Conservation (phyloP, 768 basidiomycete genomes). For the Kwoniella sp. region DNA sequence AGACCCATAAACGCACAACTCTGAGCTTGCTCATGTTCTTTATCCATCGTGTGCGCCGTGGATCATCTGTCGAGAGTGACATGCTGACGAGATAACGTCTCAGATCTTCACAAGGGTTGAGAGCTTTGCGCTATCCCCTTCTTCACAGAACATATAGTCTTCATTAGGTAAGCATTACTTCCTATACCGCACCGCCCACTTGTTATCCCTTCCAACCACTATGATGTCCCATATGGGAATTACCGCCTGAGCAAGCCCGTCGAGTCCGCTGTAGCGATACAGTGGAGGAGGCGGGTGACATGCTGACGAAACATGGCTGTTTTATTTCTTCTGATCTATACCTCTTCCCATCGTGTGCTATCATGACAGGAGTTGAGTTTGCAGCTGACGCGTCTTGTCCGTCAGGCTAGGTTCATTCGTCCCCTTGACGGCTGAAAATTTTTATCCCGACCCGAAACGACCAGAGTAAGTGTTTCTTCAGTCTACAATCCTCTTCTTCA, state of each 20-base stretch:
- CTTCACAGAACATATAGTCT: not conserved
- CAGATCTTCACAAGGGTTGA: slow-evolving; percentile 14
- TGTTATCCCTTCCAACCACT: slow-evolving; percentile 1
- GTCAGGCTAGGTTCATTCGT: no score
- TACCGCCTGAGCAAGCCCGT: slow-evolving; percentile 44
- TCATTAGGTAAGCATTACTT: slow-evolving; percentile 7
- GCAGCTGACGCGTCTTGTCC: no score
- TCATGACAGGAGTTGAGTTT: no score
- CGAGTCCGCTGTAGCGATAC: slow-evolving; percentile 26
- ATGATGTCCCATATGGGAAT: slow-evolving; percentile 49
- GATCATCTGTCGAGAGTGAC: not conserved
- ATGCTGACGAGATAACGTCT: slow-evolving; percentile 7
- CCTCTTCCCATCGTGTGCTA: not conserved
- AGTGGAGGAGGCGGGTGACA: slow-evolving; percentile 19
- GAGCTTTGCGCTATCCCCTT: slow-evolving; percentile 21
- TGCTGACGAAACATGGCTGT: slow-evolving; percentile 50
- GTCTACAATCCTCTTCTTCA: not conserved
- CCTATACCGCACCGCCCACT: not conserved
- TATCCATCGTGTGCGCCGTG: not conserved
- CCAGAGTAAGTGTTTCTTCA: not conserved
- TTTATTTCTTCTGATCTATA: slow-evolving; percentile 40
- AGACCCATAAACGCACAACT: slow-evolving; percentile 48
- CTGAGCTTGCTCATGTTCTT: slow-evolving; percentile 25
- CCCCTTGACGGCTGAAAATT: not conserved
- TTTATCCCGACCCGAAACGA: not conserved